Base-by-base conservation (phyloP, 495 filamentous ascomycete species). In the Friedmanniomyces endolithicus region DNA sequence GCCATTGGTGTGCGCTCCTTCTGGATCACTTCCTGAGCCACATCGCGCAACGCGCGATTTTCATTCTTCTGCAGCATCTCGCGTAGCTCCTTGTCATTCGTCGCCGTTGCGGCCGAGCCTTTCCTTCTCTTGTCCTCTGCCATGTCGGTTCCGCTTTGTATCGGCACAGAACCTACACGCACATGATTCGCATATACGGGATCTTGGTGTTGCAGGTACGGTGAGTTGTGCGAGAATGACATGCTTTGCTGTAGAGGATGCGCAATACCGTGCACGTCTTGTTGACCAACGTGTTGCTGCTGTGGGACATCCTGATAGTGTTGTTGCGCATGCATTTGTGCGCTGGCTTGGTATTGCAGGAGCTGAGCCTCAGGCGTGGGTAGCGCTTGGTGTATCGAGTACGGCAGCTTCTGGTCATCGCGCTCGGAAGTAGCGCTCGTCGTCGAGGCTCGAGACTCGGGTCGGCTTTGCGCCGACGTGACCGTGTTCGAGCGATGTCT, bases 51-150 rank as follows among this genome's bases (percentile, higher is more conserved):
- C 2, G 72, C 74, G 24, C 87, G 84, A 40, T 82, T 78, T 58
- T 84, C 80, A 63, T 92, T 94, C 54, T 80, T 74, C 0, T 77
- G 71, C 49, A 94, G 83, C 27, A 98, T 71, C 63, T 89, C 87
- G 51, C 90, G 81, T 71, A 98, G 78, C 65, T 98, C 92, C 44
- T 86, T 78, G 61, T 98, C 92, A 67, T 94, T 95, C 29, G 88
- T 88, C 2, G 88, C 79, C 23, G 80, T 90, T 0, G 84, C 80
- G 35, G 76, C 80, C 4, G 84, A 81, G 0, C 77, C 76, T 52
- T 82, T 79, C 69, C 85, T 89, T 58, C 78, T 79, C 57, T 76
- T 74, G 20, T 78, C 77, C 25, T 78, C 72, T n/a, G 73, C 72
- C 56, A 45, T 45, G n/a, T 87, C 85, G 0, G 45, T 37, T 0